Conservation (phyloP, 768 basidiomycete genomes). For the Strobilomyces dryophilus region DNA sequence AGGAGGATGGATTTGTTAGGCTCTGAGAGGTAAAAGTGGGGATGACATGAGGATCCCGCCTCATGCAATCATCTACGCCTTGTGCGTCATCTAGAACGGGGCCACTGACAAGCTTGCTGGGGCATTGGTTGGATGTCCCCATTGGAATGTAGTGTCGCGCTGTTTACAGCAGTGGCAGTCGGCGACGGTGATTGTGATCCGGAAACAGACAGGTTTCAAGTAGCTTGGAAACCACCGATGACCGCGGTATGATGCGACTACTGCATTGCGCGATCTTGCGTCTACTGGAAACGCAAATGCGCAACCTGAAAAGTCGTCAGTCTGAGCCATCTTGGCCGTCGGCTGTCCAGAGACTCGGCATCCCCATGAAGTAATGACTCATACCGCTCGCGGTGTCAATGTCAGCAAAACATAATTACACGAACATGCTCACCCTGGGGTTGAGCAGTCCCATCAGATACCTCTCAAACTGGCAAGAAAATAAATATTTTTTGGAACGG, state of each 20-base stretch:
- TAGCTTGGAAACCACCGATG: neutral
- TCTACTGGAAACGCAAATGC: constrained; percentile 9
- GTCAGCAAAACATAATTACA: neutral
- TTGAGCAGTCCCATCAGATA: neutral
- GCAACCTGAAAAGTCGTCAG: constrained; percentile 1
- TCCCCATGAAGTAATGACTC: neutral
- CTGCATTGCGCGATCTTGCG: constrained; percentile 33
- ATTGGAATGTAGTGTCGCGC: constrained; percentile 2
- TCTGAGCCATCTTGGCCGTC: neutral
- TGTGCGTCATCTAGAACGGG: neutral
- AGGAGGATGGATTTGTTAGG: constrained; percentile 34
- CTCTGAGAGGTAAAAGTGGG: constrained; percentile 46
- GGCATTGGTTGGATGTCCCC: constrained; percentile 13
- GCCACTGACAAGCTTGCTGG: neutral
- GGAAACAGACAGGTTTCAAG: neutral
- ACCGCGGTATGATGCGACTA: constrained; percentile 11
- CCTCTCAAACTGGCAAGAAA: neutral
- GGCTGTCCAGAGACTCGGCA: neutral
- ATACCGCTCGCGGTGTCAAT: neutral
- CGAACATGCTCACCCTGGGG: neutral
- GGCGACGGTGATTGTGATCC: neutral
- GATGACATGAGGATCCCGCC: constrained; percentile 50
- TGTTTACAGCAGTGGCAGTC: constrained; percentile 11
- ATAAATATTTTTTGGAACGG: neutral
- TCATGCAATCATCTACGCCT: neutral